Base-by-base conservation (phyloP, 2,329 filamentous ascomycete species). In the Trichoderma oligosporum region DNA sequence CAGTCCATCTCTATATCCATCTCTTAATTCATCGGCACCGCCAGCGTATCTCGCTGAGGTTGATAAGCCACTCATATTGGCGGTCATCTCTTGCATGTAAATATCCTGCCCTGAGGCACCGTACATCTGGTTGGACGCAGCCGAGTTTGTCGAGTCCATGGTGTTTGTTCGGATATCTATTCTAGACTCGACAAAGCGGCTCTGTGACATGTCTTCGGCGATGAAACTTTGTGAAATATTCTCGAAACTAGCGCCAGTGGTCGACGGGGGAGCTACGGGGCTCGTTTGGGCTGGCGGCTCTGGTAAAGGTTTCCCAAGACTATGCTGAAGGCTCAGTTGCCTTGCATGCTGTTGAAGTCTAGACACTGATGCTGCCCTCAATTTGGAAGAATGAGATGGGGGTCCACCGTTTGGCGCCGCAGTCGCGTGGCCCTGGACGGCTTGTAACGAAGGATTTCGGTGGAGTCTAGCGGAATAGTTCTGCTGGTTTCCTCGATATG, bases 271-370 rank as follows among this genome's bases (percentile, higher is more conserved):
- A 62, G 67, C 55, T 64, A 62, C 59, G 47, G 63, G 64, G 46
- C 62, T 62, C 27, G 56, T 49, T 57, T 59, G 59, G 27, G 53
- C 51, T n/a, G 66, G 73, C 24, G 81, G 80, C 22, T 78, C 75
- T 33, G 81, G 82, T 20, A 84, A 68, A 47, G 82, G 81, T 67
- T 84, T 84, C 63, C 77, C 76, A 61, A 84, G 79, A 63, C 80
- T 83, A 58, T 79, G 73, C 65, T 82, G 80, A 48, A 83, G 69
- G 62, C 77, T 84, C 67, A 82, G 60, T 63, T 76, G 79, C 62
- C 78, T 74, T 58, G 71, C 80, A 82, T 83, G 79, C 71, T 83
- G 79, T 70, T 45, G 67, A 61, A 16, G 55, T 61, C 42, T 66
- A 56, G 61, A 61, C n/a, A 62, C 41, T 18, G 59, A 60, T 16